Evolutionary conservation across 2,329 filamentous ascomycete genomes (phyloP).

Genomic region (Cladosporium oxysporum): DNA sequence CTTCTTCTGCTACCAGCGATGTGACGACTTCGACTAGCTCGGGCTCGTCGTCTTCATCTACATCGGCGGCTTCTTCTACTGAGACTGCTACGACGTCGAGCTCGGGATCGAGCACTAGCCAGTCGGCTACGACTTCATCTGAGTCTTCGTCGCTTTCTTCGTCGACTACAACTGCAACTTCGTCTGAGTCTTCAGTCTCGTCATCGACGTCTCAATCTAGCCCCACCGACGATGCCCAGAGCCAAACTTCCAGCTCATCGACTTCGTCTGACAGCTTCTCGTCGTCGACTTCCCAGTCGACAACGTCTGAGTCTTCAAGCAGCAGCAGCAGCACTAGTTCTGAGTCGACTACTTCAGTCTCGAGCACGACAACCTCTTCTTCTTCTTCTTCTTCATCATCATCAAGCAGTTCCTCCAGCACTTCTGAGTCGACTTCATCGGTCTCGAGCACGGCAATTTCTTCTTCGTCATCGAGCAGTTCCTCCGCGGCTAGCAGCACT

Average conservation of each 20-base stretch:
- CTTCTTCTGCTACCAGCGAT: neutral
- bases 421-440: neutral
- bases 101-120: neutral
- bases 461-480: neutral
- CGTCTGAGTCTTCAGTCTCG: neutral
- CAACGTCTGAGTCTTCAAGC: neutral
- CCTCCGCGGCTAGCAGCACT: neutral
- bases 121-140: neutral
- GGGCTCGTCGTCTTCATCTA: neutral
- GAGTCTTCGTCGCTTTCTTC: neutral
- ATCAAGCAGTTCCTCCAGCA: neutral
- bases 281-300: neutral
- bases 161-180: neutral
- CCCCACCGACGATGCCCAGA: neutral
- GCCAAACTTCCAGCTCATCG: neutral
- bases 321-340: neutral
- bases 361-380: neutral
- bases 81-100: neutral
- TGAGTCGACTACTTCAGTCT: neutral
- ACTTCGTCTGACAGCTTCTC: neutral
- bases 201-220: neutral
- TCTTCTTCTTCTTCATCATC: neutral
- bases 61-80: neutral
- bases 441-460: conserved; percentile 10
- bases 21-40: neutral